phyloP scores from a whole-genome alignment of 2,329 filamentous ascomycete species.

The Colletotrichum sp. region DNA sequence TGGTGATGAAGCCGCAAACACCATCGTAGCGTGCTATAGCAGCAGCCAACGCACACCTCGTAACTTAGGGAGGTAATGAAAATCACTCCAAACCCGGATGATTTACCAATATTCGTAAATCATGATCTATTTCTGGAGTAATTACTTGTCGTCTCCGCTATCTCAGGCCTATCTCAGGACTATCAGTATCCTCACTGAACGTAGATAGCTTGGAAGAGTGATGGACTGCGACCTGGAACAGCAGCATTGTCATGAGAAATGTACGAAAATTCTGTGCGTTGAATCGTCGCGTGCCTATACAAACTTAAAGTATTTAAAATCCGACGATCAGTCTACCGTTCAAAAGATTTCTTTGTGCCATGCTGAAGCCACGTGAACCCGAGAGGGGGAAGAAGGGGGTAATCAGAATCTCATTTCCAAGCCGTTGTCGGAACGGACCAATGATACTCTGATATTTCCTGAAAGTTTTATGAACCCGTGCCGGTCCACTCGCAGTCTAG shows the following conservation, averaged over 20 bases:
- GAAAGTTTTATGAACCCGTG: neutral
- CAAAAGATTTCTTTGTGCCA: neutral
- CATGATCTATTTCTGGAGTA: rapidly evolving
- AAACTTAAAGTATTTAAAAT: neutral
- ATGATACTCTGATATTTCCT: neutral
- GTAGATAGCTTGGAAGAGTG: neutral
- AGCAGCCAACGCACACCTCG: too few species aligned
- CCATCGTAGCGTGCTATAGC: neutral
- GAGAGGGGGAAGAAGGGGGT: neutral
- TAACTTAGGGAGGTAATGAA: neutral
- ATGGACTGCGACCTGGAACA: neutral
- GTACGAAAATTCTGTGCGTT: neutral
- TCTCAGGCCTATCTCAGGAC: neutral
- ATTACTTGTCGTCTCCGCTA: neutral
- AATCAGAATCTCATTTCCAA: neutral
- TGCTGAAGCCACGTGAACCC: neutral
- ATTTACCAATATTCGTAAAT: rapidly evolving
- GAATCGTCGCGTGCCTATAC: neutral
- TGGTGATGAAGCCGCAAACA: neutral
- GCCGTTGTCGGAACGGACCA: neutral
- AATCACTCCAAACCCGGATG: rapidly evolving
- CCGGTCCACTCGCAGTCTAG: neutral
- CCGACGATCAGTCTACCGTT: neutral
- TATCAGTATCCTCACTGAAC: neutral
- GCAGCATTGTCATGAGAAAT: neutral